A percentile compares a stretch with the other conserved stretches of the same genome.
phyloP scores from a whole-genome alignment of 1,284 basidiomycete species.

The Cutaneotrichosporon cavernicola region DNA sequence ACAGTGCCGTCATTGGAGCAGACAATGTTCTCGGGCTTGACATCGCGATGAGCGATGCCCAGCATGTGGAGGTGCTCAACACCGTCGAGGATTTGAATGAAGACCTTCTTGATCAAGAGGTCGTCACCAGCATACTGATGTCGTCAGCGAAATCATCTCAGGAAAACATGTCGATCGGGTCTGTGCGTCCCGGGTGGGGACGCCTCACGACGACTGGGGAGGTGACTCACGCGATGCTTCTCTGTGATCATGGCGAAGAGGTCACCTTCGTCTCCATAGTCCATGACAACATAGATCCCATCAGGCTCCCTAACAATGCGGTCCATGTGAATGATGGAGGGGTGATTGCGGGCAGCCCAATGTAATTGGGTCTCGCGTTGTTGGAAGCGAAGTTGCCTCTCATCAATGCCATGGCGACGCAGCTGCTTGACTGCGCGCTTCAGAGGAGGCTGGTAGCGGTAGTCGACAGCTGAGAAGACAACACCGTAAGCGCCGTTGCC shows the following conservation, averaged over 20 bases:
- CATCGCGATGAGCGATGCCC: conserved; percentile 88
- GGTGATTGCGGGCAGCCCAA: conserved; percentile 63
- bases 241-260: conserved; percentile 75
- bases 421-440: conserved; percentile 87
- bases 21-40: conserved; percentile 97
- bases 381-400: conserved; percentile 76
- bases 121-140: conserved; percentile 71
- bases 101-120: conserved; percentile 77
- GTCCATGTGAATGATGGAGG: conserved; percentile 84
- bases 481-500: conserved; percentile 95
- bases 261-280: conserved; percentile 81
- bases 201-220: conserved; percentile 2
- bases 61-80: conserved; percentile 73
- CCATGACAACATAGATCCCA: conserved; percentile 63
- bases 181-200: neutral
- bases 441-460: conserved; percentile 56
- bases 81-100: conserved; percentile 89
- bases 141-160: conserved; percentile 12
- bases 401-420: conserved; percentile 60
- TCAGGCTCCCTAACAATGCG: conserved; percentile 71
- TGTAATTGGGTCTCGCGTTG: conserved; percentile 68
- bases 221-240: conserved; percentile 53
- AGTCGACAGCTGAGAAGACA: conserved; percentile 81
- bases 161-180: neutral
- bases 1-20: conserved; percentile 73